These are phyloP conservation scores for Oryza rufipogon DNA, from an alignment of 176 grass and related monocot genomes.

Conservation along the genomic window DNA sequence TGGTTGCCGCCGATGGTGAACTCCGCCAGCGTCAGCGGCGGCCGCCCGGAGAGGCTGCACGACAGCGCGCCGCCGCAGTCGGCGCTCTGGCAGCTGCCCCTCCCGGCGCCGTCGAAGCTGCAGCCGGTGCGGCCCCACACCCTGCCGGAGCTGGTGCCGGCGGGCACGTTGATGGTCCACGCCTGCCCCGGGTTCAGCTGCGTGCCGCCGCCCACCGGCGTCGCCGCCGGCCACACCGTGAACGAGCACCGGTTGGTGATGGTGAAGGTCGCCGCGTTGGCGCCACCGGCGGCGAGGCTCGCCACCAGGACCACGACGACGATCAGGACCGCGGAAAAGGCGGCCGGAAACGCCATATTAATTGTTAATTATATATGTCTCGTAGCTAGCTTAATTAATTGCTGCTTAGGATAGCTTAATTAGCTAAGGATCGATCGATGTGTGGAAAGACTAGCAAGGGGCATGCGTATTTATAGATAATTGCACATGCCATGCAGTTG, in stretches of 20 bases:
- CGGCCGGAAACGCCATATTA: conserved; percentile 19
- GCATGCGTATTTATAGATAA: too few species aligned
- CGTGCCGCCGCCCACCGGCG: neutral
- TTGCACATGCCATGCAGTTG: too few species aligned
- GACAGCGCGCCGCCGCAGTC: neutral
- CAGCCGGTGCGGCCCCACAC: conserved; percentile 17
- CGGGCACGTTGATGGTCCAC: neutral
- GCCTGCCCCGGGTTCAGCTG: neutral
- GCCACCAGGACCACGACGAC: conserved; percentile 6
- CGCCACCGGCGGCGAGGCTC: neutral
- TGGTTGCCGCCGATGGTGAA: neutral
- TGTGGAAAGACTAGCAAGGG: too few species aligned
- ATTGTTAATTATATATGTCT: too few species aligned
- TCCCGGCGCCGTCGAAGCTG: neutral
- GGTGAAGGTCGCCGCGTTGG: conserved; percentile 40
- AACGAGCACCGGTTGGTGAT: conserved; percentile 63
- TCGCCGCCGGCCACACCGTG: conserved; percentile 44
- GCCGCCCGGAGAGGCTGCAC: neutral
- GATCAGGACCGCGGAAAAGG: neutral
- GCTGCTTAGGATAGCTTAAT: too few species aligned
- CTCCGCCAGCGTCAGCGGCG: conserved; percentile 33
- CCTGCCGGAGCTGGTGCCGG: neutral
- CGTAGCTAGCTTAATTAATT: too few species aligned
- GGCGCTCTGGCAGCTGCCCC: neutral
- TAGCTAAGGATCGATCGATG: too few species aligned